Evolutionary conservation across 306 rosid species (phyloP), one percentile per base, ranked within the genome.

Genomic region (Herpetospermum pedunculosum): DNA sequence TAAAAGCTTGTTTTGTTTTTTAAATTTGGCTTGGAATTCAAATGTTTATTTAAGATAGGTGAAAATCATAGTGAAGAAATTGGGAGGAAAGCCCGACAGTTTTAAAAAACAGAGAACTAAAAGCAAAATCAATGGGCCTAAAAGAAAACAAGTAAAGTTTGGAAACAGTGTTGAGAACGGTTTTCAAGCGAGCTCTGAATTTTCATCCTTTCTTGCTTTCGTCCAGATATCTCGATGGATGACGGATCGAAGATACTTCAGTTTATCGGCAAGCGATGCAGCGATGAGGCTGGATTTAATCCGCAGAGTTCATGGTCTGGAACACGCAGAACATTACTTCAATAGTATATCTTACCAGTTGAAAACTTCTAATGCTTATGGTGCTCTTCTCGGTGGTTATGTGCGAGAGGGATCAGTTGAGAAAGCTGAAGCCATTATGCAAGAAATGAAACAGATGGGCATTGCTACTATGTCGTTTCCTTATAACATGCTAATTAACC

Each of bases 171-270:
- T 30, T 30, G 4, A 37, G 16, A 43, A 52, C 29, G 3, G 30
- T 53, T 55, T 55, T 26, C 63, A 55, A 55, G 30, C n/a, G 5
- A 25, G 9, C 26, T 13, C 3, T 55, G 26, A 26, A 5, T 9
- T 48, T 58, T 23, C 41, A 14, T 48, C 1, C 38, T 37, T 32
- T 69, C 67, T 41, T 49, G 71, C 38, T 44, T 54, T 38, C 23
- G 3, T 65, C 6, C 72, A 82, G 85, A 76, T 78, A 71, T 82
- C 85, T 29, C 75, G 28, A 47, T 82, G 85, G 85, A 78, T 78
- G 82, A 82, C 78, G 0, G 85, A 82, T 60, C 72, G 55, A 3
- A 78, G 77, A 48, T 82, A 59, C 63, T 73, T 82, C 30, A 58
- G 26, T 46, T 16, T 82, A 28, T 63, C 82, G n/a, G 35, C 85